Base-by-base conservation (phyloP, 495 filamentous ascomycete species). In the Bacidia gigantensis region DNA sequence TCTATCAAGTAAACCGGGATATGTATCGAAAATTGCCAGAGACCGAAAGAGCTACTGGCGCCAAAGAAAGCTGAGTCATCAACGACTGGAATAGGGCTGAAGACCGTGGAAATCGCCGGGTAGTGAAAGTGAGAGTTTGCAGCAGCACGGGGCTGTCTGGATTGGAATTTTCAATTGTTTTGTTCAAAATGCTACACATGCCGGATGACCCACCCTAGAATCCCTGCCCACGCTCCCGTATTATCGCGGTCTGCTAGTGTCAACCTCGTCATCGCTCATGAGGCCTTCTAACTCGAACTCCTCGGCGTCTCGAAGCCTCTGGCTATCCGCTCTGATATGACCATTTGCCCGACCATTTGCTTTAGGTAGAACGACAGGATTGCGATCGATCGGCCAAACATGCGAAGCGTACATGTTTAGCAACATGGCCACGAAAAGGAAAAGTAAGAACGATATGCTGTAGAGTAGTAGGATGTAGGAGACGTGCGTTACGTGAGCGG, bases 271-370 rank as follows among this genome's bases (percentile, higher is more conserved):
- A 25, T 95, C 89, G 35, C 81, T 89, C 59, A 96, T 92, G 23
- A 98, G 68, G 0, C 88, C 89, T 49, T 89, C 85, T 0, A 96
- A 71, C 66, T 95, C 89, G 62, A 94, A 96, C 54, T 89, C 85
- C 64, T 93, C 83, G 0, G 86, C 90, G 63, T 96, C 92, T 14
- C 76, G 76, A 67, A 57, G 69, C 56, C 56, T 79, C 39, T 41
- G 62, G 62, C 60, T 62, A 65, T 69, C 54, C 10, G 21, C 50
- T 18, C 11, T 35, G 1, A 69, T 65, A 58, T 80, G 77, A 24
- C 82, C 84, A 63, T 86, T 87, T 40, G 57, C 51, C 46, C 55
- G 44, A 22, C 45, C 55, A 50, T 64, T 64, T 11, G 50, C 52
- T 26, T 42, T 22, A 18, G 26, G 24, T 18, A 54, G 54, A 51